Base-by-base conservation (phyloP, 345 rosid species). In the Ailanthus altissimus region DNA sequence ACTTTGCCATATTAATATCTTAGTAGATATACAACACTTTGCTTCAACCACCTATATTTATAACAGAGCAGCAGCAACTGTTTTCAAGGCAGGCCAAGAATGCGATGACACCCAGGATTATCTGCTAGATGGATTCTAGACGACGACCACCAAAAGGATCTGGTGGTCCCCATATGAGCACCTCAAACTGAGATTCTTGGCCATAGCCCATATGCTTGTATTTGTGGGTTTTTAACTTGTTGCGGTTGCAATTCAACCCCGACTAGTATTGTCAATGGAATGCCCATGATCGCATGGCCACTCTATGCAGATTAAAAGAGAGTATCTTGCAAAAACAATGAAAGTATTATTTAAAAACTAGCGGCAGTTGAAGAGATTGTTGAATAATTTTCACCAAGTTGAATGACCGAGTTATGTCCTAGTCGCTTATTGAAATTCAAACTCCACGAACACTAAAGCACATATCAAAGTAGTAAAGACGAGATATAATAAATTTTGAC, bases 161-260 rank as follows among this genome's bases (percentile, higher is more conserved):
- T 82, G 61, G 76, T 87, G 77, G 74, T 91, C 28, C 77, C 36
- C 16, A 73, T 38, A 14, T 91, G 91, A 93, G 88, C 87, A 0
- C 90, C 90, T 0, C 88, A 87, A 78, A 75, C 67, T 18, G 86
- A 85, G 72, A 87, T 91, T 40, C 45, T 88, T 42, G 74, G 75
- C 74, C 89, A 87, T 25, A n/a, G n/a, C 78, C 83, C 2, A 21
- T 77, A 91, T 2, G 68, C 38, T 32, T 32, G 3, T 3, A 32
- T 82, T 0, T 88, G 91, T 5, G 89, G 85, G 25, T 88, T 89
- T 78, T 73, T 91, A 69, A 80, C 86, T 8, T 89, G 86, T 21
- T 89, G 88, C 46, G 84, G 91, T 36, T 86, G 94, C 89, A 91
- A 91, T 77, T 88, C 90, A 9, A 72, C 81, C 5, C 56, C 84